These are phyloP conservation scores for Fusarium tjaetaba DNA, from an alignment of 2,329 filamentous ascomycete species.

Conservation along the genomic window DNA sequence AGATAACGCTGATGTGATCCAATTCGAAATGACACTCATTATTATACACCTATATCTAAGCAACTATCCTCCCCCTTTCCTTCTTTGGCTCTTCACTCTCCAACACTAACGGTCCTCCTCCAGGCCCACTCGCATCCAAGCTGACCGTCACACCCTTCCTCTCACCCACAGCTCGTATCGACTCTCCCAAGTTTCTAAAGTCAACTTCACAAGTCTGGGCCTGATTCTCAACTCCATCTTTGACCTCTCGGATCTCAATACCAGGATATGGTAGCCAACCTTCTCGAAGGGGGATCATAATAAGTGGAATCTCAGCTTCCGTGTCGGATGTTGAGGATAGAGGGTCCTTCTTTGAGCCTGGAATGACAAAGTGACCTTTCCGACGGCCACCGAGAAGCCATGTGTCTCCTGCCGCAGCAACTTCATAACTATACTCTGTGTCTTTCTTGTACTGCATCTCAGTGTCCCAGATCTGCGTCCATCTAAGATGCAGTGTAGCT, in stretches of 20 bases:
- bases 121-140: conserved; percentile 72
- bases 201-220: conserved; percentile 76
- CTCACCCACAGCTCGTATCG: conserved; percentile 78
- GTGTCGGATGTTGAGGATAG: conserved; percentile 59
- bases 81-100: conserved; percentile 62
- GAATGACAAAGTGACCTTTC: conserved; percentile 79
- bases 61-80: conserved; percentile 51
- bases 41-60: conserved; percentile 35
- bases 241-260: conserved; percentile 78
- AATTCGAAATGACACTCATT: not conserved
- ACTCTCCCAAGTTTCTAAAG: conserved; percentile 80
- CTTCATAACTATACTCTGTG: conserved; percentile 84
- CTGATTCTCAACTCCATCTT: conserved; percentile 42
- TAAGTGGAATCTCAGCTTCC: conserved; percentile 70
- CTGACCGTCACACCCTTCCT: conserved; percentile 77
- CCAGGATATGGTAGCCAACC: conserved; percentile 81
- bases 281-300: conserved; percentile 82
- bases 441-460: conserved; percentile 53
- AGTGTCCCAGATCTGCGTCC: conserved; percentile 72
- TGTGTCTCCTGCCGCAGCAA: conserved; percentile 75
- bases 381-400: conserved; percentile 89
- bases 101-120: conserved; percentile 72
- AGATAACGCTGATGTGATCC: not conserved
- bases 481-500: conserved; percentile 69
- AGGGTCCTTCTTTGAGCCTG: conserved; percentile 52